Percentiles rank a stretch among this genome's conserved stretches.
Conservation (phyloP, 2,329 filamentous ascomycete genomes). For the Didymella segeticola region DNA sequence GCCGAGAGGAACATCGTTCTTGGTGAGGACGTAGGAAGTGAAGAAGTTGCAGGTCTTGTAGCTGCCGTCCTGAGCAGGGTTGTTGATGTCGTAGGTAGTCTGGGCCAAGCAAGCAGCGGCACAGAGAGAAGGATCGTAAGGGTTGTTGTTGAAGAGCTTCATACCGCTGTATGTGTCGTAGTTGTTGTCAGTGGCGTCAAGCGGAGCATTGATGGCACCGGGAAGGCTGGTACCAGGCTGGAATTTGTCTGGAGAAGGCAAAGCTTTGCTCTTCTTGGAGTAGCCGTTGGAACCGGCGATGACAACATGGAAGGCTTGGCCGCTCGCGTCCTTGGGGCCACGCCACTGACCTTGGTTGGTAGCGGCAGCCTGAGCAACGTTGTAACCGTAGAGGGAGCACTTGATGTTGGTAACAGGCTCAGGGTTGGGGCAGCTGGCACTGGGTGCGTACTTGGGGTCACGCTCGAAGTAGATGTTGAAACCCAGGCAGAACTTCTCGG, state of each 20-base stretch:
- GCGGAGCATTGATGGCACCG: slow-evolving; percentile 38
- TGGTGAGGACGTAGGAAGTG: slow-evolving; percentile 47
- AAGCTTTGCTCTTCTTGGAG: slow-evolving; percentile 28
- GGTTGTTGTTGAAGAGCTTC: slow-evolving; percentile 37
- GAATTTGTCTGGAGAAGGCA: slow-evolving; percentile 25
- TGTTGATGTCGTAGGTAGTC: slow-evolving; percentile 44
- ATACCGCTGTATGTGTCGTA: slow-evolving; percentile 39
- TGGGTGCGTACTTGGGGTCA: slow-evolving; percentile 28
- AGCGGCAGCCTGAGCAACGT: slow-evolving; percentile 23
- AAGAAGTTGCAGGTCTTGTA: slow-evolving; percentile 50
- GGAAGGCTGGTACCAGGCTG: slow-evolving; percentile 22
- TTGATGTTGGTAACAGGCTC: slow-evolving; percentile 34
- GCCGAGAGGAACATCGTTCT: slow-evolving; percentile 46
- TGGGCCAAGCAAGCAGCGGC: slow-evolving; percentile 45
- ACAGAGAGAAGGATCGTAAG: slow-evolving; percentile 40
- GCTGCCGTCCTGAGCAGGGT: slow-evolving; percentile 31
- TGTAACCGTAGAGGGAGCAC: slow-evolving; percentile 39
- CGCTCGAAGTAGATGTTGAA: slow-evolving; percentile 43
- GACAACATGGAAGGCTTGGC: slow-evolving; percentile 33
- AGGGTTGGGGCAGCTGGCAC: slow-evolving; percentile 26
- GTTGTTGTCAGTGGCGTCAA: slow-evolving; percentile 11
- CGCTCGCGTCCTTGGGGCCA: slow-evolving; percentile 11
- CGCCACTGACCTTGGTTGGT: slow-evolving; percentile 36
- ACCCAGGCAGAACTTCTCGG: slow-evolving; percentile 33
- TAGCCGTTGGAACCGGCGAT: slow-evolving; percentile 39